Percentiles rank a stretch among this genome's conserved stretches.
phyloP scores from a whole-genome alignment of 2,329 filamentous ascomycete genomes.

The Bisporella sp. region DNA sequence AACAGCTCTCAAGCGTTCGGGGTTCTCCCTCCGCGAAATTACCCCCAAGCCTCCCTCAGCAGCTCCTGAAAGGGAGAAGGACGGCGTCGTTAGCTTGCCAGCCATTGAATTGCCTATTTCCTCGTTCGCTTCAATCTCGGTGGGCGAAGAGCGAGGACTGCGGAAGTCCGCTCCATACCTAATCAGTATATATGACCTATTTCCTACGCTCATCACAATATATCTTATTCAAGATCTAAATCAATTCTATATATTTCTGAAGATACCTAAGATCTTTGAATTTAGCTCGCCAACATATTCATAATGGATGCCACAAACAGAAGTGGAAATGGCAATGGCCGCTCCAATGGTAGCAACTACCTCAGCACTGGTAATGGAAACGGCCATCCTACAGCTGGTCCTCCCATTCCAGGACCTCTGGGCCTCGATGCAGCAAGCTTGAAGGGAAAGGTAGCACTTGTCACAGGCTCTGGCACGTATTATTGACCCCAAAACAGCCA shows the following conservation, averaged over 20 bases:
- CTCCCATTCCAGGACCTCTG: conserved; percentile 8
- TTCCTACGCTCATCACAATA: background rate
- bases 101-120: too few relatives aligned
- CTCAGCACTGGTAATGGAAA: background rate
- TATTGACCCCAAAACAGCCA: background rate
- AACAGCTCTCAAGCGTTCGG: too few relatives aligned
- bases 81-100: too few relatives aligned
- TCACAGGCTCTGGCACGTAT: conserved; percentile 26
- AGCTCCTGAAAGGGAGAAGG: too few relatives aligned
- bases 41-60: too few relatives aligned
- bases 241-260: background rate
- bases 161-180: too few relatives aligned
- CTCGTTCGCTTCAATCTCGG: too few relatives aligned
- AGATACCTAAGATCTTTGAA: background rate
- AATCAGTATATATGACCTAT: too few relatives aligned
- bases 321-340: background rate
- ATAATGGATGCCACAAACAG: background rate
- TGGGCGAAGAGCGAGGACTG: too few relatives aligned
- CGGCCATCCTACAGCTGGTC: background rate
- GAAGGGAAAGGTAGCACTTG: conserved; percentile 26
- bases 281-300: too few relatives aligned
- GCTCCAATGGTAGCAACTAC: background rate
- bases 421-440: conserved; percentile 17
- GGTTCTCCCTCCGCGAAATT: too few relatives aligned
- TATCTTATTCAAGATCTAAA: background rate